These are phyloP conservation scores for Tetrahymena elliotti DNA, from an alignment of 73 alveolate species.

Conservation along the genomic window DNA sequence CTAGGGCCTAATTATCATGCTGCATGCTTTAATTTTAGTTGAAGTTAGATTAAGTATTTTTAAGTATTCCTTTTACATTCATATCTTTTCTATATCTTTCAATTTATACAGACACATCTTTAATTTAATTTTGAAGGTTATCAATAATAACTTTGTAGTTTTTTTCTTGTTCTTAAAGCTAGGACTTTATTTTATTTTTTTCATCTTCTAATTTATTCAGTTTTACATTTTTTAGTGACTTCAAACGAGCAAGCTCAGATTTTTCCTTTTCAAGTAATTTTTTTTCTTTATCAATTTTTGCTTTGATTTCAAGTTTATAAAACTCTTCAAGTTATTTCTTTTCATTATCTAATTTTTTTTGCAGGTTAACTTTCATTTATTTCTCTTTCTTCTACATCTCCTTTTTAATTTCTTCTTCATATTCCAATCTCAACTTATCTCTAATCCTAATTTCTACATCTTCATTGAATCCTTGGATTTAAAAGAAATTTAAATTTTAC, in stretches of 20 bases:
- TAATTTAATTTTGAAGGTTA: not conserved
- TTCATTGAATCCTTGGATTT: not conserved
- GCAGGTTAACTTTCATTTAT: not conserved
- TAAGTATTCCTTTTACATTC: not conserved
- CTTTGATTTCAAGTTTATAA: not conserved
- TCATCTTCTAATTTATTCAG: not conserved
- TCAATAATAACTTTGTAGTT: not conserved
- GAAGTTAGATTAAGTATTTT: not conserved
- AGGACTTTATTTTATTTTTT: not conserved
- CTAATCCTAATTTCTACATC: not conserved
- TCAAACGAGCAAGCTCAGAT: not conserved
- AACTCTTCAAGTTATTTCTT: not conserved
- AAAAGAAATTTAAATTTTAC: not conserved
- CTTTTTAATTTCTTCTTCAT: not conserved
- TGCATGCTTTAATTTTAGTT: not conserved
- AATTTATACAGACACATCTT: not conserved
- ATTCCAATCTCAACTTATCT: not conserved
- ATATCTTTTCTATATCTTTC: not conserved
- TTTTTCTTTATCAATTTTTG: not conserved
- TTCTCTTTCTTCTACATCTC: not conserved
- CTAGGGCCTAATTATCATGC: not conserved
- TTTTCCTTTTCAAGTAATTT: not conserved
- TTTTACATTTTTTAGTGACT: not conserved
- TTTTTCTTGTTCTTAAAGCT: not conserved
- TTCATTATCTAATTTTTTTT: not conserved